Evolutionary conservation across 805 yeast genomes (phyloP).

Genomic region (Spathaspora gorwiae): DNA sequence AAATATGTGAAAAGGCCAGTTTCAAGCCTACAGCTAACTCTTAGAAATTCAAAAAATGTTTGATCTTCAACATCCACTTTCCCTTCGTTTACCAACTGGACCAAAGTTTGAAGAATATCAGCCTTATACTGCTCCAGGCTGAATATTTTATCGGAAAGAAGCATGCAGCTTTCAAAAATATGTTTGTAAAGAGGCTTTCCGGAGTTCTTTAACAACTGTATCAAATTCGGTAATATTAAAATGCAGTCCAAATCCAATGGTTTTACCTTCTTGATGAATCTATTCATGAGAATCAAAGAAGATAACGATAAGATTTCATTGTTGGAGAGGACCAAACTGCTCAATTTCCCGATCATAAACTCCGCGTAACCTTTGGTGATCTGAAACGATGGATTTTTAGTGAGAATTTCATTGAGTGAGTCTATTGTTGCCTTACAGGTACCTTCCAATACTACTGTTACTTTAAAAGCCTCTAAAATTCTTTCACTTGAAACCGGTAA

Average conservation of each 20-base stretch:
- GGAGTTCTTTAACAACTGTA: constrained; percentile 4
- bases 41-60: constrained; percentile 7
- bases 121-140: constrained; percentile 1
- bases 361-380: constrained; percentile 7
- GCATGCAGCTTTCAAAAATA: constrained; percentile 4
- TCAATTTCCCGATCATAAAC: constrained; percentile 15
- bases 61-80: constrained; percentile 8
- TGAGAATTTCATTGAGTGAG: constrained; percentile 14
- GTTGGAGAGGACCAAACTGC: constrained; percentile 19
- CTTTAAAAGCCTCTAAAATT: constrained; percentile 14
- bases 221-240: constrained; percentile 2
- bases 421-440: constrained; percentile 24
- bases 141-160: constrained; percentile 1
- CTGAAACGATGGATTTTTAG: neutral
- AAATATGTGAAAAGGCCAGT: constrained; percentile 7
- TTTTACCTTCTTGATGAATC: neutral
- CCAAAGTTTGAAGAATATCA: constrained; percentile 2
- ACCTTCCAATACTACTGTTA: constrained; percentile 22
- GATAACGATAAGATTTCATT: constrained; percentile 21
- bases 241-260: neutral
- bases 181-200: constrained; percentile 4
- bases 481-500: constrained; percentile 6
- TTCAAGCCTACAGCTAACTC: neutral
- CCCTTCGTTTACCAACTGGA: constrained; percentile 6
- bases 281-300: constrained; percentile 17